Evolutionary conservation across 1,284 basidiomycete genomes (phyloP).

Genomic region (Pyrrhoderma lamaoense): DNA sequence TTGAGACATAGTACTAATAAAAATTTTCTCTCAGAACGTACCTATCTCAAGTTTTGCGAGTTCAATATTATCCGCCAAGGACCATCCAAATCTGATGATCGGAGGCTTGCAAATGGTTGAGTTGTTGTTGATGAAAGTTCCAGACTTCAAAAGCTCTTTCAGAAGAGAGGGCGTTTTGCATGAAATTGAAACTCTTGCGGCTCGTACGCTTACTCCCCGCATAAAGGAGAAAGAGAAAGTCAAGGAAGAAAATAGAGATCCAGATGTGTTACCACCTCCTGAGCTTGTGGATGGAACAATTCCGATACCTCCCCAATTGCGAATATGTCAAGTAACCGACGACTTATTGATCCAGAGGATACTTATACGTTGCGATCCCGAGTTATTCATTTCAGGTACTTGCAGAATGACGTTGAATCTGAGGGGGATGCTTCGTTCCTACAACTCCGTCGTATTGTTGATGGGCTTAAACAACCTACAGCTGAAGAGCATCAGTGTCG

Average conservation of each 20-base stretch:
- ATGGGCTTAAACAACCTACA: constrained; percentile 46
- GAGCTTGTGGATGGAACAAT: constrained; percentile 32
- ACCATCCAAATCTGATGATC: constrained; percentile 79
- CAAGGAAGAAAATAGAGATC: constrained; percentile 30
- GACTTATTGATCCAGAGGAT: constrained; percentile 74
- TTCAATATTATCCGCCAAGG: constrained; percentile 84
- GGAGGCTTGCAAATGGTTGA: constrained; percentile 89
- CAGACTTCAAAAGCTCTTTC: constrained; percentile 81
- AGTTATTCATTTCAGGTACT: constrained; percentile 76
- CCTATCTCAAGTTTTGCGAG: constrained; percentile 90
- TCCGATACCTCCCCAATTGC: constrained; percentile 28
- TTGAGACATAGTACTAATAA: not conserved
- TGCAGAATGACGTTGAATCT: constrained; percentile 50
- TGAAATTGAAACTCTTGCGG: constrained; percentile 75
- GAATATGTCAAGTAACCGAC: constrained; percentile 38
- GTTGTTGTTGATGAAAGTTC: constrained; percentile 73
- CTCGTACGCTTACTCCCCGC: constrained; percentile 51
- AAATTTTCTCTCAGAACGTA: constrained; percentile 54
- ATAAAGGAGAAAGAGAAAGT: constrained; percentile 47
- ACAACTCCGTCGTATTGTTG: constrained; percentile 58
- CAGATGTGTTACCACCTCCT: constrained; percentile 31
- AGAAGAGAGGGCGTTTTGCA: constrained; percentile 90
- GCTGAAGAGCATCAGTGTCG: constrained; percentile 61
- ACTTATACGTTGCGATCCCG: constrained; percentile 84
- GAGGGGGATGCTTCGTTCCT: constrained; percentile 61